Base-by-base conservation (phyloP, 2,329 filamentous ascomycete species). In the Penicillium carneum region DNA sequence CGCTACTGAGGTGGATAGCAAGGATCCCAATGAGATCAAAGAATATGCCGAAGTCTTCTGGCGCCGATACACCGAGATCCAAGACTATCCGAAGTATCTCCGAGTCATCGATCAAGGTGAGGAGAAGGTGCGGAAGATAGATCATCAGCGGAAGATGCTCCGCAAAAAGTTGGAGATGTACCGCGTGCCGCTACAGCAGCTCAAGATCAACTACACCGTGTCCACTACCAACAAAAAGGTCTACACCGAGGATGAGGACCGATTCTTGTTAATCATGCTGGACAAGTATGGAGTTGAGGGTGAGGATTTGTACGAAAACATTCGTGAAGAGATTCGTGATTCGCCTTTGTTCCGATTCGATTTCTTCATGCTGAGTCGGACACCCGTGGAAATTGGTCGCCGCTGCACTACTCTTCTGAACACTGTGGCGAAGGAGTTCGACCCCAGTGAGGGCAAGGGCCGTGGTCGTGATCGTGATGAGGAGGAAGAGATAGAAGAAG, bases 211-310 rank as follows among this genome's bases (percentile, higher is more conserved):
- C 81, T 99, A 99, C 79, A 97, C 93, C 0, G 95, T 99, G 31
- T 97, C 93, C 7, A 99, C 95, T 2, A 99, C 96, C 10, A 99
- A 99, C 86, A 99, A 99, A 83, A 99, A 99, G 82, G 93, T 99
- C 0, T 99, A 99, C 76, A 98, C 93, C 0, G 96, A 99, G 76
- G 95, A 99, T 75, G 95, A 99, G 77, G 95, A 99, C 75, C 88
- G 95, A 3, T 99, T 99, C 80, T 80, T 99, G 54, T 84, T 99
- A 36, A 94, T 99, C 51, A 90, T 97, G 80, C 84, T 99, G 6
- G 93, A 99, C 79, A 91, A 90, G 77, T 90, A 93, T 70, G 95
- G 96, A 7, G 88, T 99, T 38, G 96, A 99, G 74, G 90, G 90
- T 1, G 94, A 98, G 71, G 87, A 87, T 36, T 86, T 99, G 64